Base-by-base conservation (phyloP, 208 protist species). In the Acanthamoeba polyphaga region DNA sequence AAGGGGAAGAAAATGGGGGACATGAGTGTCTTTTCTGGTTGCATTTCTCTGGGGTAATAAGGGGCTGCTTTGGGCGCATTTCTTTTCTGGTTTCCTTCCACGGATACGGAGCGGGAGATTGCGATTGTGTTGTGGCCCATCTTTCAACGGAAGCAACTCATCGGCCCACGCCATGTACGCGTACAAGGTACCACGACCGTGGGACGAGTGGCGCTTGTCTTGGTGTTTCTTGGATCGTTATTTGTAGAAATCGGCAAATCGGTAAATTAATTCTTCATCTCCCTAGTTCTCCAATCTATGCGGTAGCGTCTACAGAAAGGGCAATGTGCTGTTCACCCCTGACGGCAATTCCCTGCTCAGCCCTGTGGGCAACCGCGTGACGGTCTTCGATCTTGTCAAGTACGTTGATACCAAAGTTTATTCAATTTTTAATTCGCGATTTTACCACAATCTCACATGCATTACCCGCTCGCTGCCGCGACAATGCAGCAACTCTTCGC, bases 291-390 rank as follows among this genome's bases (percentile, higher is more conserved):
- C 98, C 17, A 98, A 99, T 91, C 89, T 99, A 24, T 97, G 96
- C 51, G 98, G 98, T 10, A 97, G 97, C 34, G 97, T 98, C 12
- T 99, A 98, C 95, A 60, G 84, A 17, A 93, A 97, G n/a, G 98
- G 98, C 55, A 99, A 98, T 89, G 49, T 99, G 3, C 15, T 98
- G 27, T 99, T 99, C 91, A 98, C 98, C 24, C 96, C 96, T 24
- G 98, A 99, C 95, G 98, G 98, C 38, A 98, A 98, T 70, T 93
- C 89, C 32, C 72, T 99, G 8, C 92, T 99, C 34, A 98, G 96
- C 84, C 98, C 98, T 10, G 98, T 98, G 19, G 98, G 98, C 53
- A 99, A 99, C 87, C 96, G 98, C 38, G 82, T 99, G 3, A 96
- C 97, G 46, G 95, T 98, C 24, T 98, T 98, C 66, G 98, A 99